These are phyloP conservation scores for Hymenoscyphus fructigenus DNA, from an alignment of 2,329 filamentous ascomycete genomes.

Conservation along the genomic window DNA sequence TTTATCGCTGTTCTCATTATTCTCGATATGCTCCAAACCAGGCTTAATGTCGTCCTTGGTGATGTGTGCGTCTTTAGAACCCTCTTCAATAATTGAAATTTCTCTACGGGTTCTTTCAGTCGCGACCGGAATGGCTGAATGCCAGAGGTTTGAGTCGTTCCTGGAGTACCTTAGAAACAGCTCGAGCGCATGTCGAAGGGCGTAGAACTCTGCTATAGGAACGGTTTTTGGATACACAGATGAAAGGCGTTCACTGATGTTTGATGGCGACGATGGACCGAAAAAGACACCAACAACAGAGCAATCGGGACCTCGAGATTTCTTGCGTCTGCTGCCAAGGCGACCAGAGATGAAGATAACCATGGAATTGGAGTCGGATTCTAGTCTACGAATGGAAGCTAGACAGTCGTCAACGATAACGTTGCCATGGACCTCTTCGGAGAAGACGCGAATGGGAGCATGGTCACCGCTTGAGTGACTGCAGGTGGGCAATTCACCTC, in stretches of 20 bases:
- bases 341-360: conserved; percentile 4
- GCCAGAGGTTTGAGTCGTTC: not conserved
- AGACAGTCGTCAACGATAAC: not conserved
- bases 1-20: no score
- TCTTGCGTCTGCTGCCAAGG: not conserved
- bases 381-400: not conserved
- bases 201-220: not conserved
- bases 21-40: no score
- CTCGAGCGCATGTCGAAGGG: not conserved
- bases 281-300: not conserved
- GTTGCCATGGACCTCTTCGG: not conserved
- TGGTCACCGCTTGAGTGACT: not conserved
- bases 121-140: not conserved
- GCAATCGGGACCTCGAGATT: not conserved
- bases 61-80: no score
- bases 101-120: not conserved
- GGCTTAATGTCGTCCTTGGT: no score
- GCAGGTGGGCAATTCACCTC: not conserved
- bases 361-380: not conserved
- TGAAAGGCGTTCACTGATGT: not conserved
- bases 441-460: not conserved
- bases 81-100: no score
- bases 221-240: not conserved
- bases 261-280: not conserved
- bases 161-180: not conserved